A percentile compares a stretch with the other conserved stretches of the same genome.
Evolutionary conservation across 129 eudicot species (phyloP).

Genomic region (Flaveria trinervia): DNA sequence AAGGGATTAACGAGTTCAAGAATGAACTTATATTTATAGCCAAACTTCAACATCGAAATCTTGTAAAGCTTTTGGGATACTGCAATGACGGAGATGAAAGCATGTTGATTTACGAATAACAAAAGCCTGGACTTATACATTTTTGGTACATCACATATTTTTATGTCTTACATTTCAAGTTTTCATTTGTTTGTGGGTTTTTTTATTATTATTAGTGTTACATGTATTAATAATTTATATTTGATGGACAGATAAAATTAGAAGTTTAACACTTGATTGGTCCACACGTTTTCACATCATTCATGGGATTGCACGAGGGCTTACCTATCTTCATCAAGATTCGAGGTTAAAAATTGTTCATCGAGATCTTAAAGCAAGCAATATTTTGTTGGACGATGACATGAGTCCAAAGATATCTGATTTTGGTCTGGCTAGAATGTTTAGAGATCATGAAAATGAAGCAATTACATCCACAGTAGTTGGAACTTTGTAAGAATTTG

Average conservation of each 20-base stretch:
- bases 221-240: not conserved
- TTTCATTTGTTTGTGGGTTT: not conserved
- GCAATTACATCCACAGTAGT: constrained; percentile 37
- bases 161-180: not conserved
- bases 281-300: constrained; percentile 29
- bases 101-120: constrained; percentile 34
- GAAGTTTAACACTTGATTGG: constrained; percentile 36
- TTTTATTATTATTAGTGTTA: too few species aligned
- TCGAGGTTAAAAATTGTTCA: constrained; percentile 30
- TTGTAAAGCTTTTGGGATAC: constrained; percentile 44
- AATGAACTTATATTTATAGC: constrained; percentile 47
- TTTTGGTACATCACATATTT: constrained; percentile 22
- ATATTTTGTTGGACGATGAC: constrained; percentile 21
- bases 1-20: constrained; percentile 44
- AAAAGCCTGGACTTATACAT: constrained; percentile 26
- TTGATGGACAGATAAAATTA: constrained; percentile 27
- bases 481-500: constrained; percentile 38
- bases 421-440: constrained; percentile 44
- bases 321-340: constrained; percentile 46
- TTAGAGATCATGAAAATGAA: constrained; percentile 31
- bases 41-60: constrained; percentile 49
- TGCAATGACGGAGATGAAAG: constrained; percentile 38
- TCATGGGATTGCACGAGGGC: constrained; percentile 41
- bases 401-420: constrained; percentile 38
- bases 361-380: constrained; percentile 24